Evolutionary conservation across 805 yeast genomes (phyloP), one percentile per base, ranked within the genome.

Genomic region (Ogataea corticis): DNA sequence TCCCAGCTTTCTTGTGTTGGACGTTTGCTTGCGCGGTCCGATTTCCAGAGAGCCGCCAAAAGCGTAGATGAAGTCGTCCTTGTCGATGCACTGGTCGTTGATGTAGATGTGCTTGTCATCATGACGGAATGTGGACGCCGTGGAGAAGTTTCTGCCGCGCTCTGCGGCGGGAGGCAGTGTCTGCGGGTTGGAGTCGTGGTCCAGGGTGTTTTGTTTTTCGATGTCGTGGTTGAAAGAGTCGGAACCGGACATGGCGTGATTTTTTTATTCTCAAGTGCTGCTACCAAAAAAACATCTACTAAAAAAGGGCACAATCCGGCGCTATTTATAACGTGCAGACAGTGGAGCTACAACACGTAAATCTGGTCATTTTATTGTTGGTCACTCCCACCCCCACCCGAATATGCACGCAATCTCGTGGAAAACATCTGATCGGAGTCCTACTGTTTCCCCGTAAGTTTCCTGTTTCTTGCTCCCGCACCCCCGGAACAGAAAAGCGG

Each of bases 31-130:
- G 42, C 68, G 54, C 30, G 66, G 57, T 41, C 80, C 74, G 4
- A 78, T 70, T 40, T 72, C 71, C 45, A 75, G 64, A 9, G 70
- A 69, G 56, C 86, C 87, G 13, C 85, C 87, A 57, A 83, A 82
- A 2, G 87, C 89, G 28, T 70, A 69, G 52, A 79, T 62, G 51
- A 84, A 74, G 45, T 84, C 90, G 23, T 70, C 70, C 43, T 77
- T 72, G 45, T 71, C 69, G 62, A 79, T 76, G 19, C 67, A 63
- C 32, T 62, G 56, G 41, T 69, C 67, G 42, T 73, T 75, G 34
- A 76, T 67, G 45, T 67, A 67, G 33, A 76, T 66, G 48, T 65
- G 63, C 32, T 73, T 71, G 16, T 66, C 65, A 42, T 73, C 77
- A 29, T 66, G 70, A 13, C 75, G 69, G 49, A 66, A 66, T 3